phyloP scores from a whole-genome alignment of 208 protist species.

The Wallacemonas collosoma region DNA sequence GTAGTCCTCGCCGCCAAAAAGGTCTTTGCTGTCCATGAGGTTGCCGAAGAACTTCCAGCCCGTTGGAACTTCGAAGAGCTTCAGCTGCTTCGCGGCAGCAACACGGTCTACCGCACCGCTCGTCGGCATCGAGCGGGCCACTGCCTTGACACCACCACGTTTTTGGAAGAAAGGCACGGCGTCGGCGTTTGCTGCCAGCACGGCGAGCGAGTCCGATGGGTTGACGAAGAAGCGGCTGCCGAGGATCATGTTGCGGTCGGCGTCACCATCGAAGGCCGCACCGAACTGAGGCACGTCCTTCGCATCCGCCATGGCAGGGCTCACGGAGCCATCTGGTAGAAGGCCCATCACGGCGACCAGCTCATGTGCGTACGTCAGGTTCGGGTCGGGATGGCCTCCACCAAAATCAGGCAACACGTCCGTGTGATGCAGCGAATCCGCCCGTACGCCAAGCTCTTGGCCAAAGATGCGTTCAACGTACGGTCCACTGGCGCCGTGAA shows the following conservation, averaged over 20 bases:
- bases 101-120: slow-evolving; percentile 93
- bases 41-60: slow-evolving; percentile 99
- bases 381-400: slow-evolving; percentile 97
- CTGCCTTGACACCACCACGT: slow-evolving; percentile 71
- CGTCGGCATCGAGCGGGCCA: slow-evolving; percentile 97
- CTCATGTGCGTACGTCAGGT: slow-evolving; percentile 96
- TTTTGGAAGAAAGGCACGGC: slow-evolving; percentile 93
- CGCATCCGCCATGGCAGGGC: slow-evolving; percentile 19
- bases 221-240: slow-evolving; percentile 96
- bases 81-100: slow-evolving; percentile 58
- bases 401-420: slow-evolving; percentile 92
- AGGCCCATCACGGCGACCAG: slow-evolving; percentile 92
- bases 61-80: slow-evolving; percentile 93
- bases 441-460: slow-evolving; percentile 83
- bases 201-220: slow-evolving; percentile 97
- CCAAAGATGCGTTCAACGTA: slow-evolving; percentile 94
- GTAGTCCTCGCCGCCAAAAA: slow-evolving; percentile 62
- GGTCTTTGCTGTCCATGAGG: slow-evolving; percentile 95
- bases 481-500: slow-evolving; percentile 95
- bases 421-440: slow-evolving; percentile 52
- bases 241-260: slow-evolving; percentile 98
- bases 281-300: slow-evolving; percentile 87
- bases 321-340: slow-evolving; percentile 51
- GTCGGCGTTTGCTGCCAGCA: slow-evolving; percentile 93
- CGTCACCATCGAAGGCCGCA: slow-evolving; percentile 97